phyloP scores from a whole-genome alignment of 2,329 filamentous ascomycete genomes.

The Metarhizium rileyi region DNA sequence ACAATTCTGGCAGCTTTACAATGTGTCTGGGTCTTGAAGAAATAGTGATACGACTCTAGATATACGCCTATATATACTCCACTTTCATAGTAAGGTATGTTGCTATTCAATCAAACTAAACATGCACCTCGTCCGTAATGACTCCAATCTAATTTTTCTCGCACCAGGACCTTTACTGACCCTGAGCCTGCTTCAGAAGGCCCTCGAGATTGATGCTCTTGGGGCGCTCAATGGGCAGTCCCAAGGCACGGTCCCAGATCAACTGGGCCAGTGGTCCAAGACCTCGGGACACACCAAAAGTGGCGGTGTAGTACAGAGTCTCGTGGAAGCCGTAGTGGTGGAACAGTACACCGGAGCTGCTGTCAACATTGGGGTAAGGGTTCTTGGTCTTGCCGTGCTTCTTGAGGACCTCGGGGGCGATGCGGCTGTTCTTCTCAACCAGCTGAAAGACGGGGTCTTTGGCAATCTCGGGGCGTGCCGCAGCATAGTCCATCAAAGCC shows the following conservation, averaged over 20 bases:
- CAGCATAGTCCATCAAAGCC: slow-evolving; percentile 92
- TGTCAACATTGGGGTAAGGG: slow-evolving; percentile 95
- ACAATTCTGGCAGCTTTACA: no score
- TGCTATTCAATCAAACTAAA: not conserved
- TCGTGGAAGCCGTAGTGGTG: slow-evolving; percentile 97
- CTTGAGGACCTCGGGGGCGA: slow-evolving; percentile 81
- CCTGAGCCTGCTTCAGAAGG: slow-evolving; percentile 58
- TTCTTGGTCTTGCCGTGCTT: slow-evolving; percentile 99
- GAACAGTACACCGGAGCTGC: slow-evolving; percentile 86
- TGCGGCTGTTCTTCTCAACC: slow-evolving; percentile 84
- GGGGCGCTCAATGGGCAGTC: slow-evolving; percentile 90
- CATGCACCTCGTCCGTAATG: not conserved
- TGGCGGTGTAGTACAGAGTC: slow-evolving; percentile 84
- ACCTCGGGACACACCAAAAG: slow-evolving; percentile 58
- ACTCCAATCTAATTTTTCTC: not conserved
- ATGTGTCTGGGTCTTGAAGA: no score
- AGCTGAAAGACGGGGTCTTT: slow-evolving; percentile 86
- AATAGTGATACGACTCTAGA: no score
- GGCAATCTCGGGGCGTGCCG: slow-evolving; percentile 73
- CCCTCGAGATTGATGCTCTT: slow-evolving; percentile 96
- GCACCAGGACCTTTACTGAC: slow-evolving; percentile 19
- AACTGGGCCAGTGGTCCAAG: slow-evolving; percentile 88
- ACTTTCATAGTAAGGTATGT: not conserved
- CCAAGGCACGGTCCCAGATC: slow-evolving; percentile 90
- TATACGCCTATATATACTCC: not conserved